phyloP scores from a whole-genome alignment of 208 protist species.

The Naegleria gruberi region DNA sequence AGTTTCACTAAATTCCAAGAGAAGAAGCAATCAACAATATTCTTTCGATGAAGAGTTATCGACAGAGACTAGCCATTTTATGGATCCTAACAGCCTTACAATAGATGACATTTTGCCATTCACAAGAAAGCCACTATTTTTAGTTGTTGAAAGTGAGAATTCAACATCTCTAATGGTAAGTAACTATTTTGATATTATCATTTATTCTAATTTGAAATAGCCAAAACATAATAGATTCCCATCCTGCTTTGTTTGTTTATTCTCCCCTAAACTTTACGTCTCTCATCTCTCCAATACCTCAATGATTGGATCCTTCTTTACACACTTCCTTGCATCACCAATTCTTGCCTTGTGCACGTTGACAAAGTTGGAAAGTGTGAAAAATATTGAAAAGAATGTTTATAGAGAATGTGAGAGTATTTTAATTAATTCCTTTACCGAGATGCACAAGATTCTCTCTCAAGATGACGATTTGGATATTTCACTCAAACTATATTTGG shows the following conservation, averaged over 20 bases:
- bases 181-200: neutral
- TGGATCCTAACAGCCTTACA: neutral
- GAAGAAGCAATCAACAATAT: neutral
- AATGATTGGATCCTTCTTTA: neutral
- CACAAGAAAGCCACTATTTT: conserved; percentile 23
- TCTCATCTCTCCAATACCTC: neutral
- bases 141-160: conserved; percentile 22
- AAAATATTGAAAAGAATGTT: neutral
- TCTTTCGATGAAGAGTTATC: neutral
- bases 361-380: neutral
- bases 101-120: conserved; percentile 17
- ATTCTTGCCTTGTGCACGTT: neutral
- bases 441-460: neutral
- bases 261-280: neutral
- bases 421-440: neutral
- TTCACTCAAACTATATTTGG: neutral
- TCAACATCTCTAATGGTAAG: neutral
- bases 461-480: neutral
- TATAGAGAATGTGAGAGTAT: neutral
- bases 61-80: neutral
- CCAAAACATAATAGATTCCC: neutral
- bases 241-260: neutral
- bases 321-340: neutral
- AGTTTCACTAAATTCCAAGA: neutral
- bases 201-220: neutral